These are phyloP conservation scores for Erysimum cheiri DNA, from an alignment of 441 rosid species.

Conservation along the genomic window DNA sequence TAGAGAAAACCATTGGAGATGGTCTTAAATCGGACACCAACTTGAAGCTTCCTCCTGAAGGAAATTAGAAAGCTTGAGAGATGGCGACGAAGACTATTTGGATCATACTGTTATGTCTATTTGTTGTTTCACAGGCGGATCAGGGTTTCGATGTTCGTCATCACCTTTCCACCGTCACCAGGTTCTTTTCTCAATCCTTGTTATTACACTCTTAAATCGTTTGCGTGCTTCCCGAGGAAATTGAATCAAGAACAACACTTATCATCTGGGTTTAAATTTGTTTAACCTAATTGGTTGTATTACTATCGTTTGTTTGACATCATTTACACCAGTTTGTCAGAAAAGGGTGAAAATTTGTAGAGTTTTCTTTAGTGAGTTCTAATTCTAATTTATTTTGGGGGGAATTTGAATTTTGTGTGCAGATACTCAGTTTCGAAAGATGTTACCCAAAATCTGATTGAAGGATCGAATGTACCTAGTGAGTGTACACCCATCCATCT, in stretches of 20 bases:
- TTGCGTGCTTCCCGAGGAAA: neutral
- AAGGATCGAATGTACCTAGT: slow-evolving; percentile 53
- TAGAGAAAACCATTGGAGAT: too few relatives aligned
- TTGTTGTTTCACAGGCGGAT: slow-evolving; percentile 48
- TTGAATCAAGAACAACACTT: slow-evolving; percentile 25
- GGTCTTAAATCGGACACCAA: neutral
- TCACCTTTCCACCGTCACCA: slow-evolving; percentile 79
- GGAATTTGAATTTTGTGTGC: slow-evolving; percentile 37
- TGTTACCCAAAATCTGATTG: slow-evolving; percentile 48
- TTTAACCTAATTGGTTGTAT: neutral
- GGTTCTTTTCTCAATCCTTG: slow-evolving; percentile 50
- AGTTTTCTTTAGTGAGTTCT: slow-evolving; percentile 1
- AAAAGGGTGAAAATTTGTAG: neutral
- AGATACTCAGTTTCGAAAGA: slow-evolving; percentile 74
- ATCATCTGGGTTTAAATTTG: slow-evolving; percentile 12
- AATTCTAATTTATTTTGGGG: neutral
- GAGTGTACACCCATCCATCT: slow-evolving; percentile 84
- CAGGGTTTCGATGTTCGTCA: slow-evolving; percentile 75
- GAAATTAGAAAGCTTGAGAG: slow-evolving; percentile 31
- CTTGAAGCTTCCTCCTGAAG: slow-evolving; percentile 5
- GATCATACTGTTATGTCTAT: slow-evolving; percentile 40
- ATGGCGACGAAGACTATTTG: slow-evolving; percentile 42
- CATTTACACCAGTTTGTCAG: neutral
- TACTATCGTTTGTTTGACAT: neutral
- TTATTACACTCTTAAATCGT: neutral